Conservation (phyloP, 495 filamentous ascomycete genomes). For the Oleoguttula mirabilis region DNA sequence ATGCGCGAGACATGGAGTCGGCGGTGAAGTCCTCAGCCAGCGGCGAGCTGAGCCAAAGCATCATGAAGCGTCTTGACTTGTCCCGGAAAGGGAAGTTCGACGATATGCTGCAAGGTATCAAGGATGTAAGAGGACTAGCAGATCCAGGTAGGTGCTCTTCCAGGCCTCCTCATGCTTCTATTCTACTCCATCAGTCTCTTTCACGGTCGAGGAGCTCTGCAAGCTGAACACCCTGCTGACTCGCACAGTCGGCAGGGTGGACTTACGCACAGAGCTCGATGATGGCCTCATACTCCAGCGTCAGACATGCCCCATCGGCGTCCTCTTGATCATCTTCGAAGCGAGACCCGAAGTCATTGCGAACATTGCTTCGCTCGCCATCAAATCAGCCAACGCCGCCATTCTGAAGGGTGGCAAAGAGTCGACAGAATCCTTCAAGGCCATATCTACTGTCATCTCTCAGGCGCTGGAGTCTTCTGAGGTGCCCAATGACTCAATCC, state of each 20-base stretch:
- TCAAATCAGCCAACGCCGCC: conserved; percentile 95
- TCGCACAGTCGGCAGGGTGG: conserved; percentile 68
- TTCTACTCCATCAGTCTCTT: background rate
- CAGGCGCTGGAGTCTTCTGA: conserved; percentile 58
- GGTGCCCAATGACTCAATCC: conserved; percentile 76
- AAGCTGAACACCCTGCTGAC: conserved; percentile 18
- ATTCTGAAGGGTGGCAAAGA: conserved; percentile 97
- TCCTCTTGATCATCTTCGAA: conserved; percentile 94
- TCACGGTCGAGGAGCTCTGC: background rate
- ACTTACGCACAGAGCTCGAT: conserved; percentile 74
- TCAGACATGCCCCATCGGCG: conserved; percentile 86
- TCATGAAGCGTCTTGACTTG: conserved; percentile 84
- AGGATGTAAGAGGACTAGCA: conserved; percentile 73
- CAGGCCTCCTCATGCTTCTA: background rate
- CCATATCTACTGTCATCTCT: conserved; percentile 79
- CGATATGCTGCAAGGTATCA: conserved; percentile 92
- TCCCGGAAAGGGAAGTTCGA: conserved; percentile 82
- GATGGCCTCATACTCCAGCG: conserved; percentile 74
- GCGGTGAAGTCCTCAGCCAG: conserved; percentile 59
- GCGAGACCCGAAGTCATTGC: conserved; percentile 97
- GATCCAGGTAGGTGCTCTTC: conserved; percentile 61
- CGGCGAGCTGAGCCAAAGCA: conserved; percentile 66
- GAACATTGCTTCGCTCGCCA: conserved; percentile 91
- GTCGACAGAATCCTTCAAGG: conserved; percentile 80
- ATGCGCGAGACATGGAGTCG: conserved; percentile 62